Evolutionary conservation across 495 filamentous ascomycete species (phyloP).

Genomic region (Penicillium paxilli): DNA sequence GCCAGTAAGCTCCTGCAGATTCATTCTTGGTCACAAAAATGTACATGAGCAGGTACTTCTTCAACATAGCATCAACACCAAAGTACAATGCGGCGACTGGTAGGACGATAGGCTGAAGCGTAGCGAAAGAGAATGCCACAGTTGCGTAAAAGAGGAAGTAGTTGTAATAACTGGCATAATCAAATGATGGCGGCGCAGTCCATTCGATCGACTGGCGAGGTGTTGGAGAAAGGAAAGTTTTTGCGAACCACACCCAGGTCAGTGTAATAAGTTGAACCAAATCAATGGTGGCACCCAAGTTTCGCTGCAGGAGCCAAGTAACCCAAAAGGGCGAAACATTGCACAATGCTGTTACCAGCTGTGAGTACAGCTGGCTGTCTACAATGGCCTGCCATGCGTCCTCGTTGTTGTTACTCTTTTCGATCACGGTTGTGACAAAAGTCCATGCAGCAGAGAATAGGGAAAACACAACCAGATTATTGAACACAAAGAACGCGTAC

Average conservation of each 20-base stretch:
- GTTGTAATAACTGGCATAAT: conserved; percentile 97
- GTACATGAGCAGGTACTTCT: conserved; percentile 94
- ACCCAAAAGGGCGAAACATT: conserved; percentile 89
- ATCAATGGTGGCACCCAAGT: conserved; percentile 88
- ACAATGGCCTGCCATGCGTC: conserved; percentile 69
- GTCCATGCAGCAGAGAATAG: conserved; percentile 79
- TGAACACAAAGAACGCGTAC: conserved; percentile 96
- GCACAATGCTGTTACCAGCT: conserved; percentile 70
- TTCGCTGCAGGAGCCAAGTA: conserved; percentile 87
- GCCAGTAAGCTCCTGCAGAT: conserved; percentile 93
- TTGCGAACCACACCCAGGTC: conserved; percentile 75
- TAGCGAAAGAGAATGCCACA: conserved; percentile 81
- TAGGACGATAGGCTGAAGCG: conserved; percentile 87
- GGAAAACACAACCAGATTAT: conserved; percentile 93
- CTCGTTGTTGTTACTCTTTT: conserved; percentile 47
- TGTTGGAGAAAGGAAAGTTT: conserved; percentile 82
- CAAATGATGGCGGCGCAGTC: conserved; percentile 89
- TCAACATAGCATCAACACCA: conserved; percentile 78
- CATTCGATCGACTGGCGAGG: conserved; percentile 91
- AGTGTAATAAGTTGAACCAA: conserved; percentile 81
- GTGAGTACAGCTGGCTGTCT: conserved; percentile 57
- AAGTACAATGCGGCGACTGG: conserved; percentile 92
- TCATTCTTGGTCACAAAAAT: conserved; percentile 96
- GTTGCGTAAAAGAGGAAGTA: conserved; percentile 92
- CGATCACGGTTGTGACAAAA: conserved; percentile 65